Conservation (phyloP, 441 rosid genomes). For the Pelargonium cotyledonis region DNA sequence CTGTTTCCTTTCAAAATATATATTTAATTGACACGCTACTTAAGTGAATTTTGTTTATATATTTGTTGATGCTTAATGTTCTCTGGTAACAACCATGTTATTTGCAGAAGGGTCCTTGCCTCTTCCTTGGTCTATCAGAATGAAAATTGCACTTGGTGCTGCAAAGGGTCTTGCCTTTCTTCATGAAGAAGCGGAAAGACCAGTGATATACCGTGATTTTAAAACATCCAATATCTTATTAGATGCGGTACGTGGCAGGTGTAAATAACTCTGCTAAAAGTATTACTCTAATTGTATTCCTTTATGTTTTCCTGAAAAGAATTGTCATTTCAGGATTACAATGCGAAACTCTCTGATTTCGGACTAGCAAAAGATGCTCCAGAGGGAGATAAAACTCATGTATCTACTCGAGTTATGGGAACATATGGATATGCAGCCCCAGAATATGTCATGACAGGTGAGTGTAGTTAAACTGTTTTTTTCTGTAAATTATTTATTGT, state of each 20-base stretch:
- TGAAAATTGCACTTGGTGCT: too few relatives aligned
- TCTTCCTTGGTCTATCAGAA: conserved; percentile 43
- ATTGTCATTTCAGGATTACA: conserved; percentile 46
- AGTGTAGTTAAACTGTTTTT: conserved; percentile 12
- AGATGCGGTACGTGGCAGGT: conserved; percentile 43
- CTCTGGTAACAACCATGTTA: conserved; percentile 30
- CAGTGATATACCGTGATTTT: conserved; percentile 65
- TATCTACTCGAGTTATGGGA: too few relatives aligned
- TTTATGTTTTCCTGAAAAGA: conserved; percentile 1
- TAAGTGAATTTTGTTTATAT: background rate
- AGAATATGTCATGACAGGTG: conserved; percentile 52
- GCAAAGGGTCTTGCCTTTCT: conserved; percentile 68
- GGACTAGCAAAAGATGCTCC: conserved; percentile 75
- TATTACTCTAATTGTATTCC: background rate
- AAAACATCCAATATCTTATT: conserved; percentile 61
- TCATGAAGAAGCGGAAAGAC: conserved; percentile 68
- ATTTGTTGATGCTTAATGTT: conserved; percentile 23
- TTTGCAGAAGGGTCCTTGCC: conserved; percentile 61
- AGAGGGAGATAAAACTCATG: conserved; percentile 31
- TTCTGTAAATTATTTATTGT: background rate
- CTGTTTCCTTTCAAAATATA: background rate
- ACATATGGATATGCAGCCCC: too few relatives aligned
- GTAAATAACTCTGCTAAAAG: background rate
- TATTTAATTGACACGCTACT: background rate
- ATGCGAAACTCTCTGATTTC: conserved; percentile 67